Conservation (phyloP, 768 basidiomycete genomes). For the Mrakia gelida region DNA sequence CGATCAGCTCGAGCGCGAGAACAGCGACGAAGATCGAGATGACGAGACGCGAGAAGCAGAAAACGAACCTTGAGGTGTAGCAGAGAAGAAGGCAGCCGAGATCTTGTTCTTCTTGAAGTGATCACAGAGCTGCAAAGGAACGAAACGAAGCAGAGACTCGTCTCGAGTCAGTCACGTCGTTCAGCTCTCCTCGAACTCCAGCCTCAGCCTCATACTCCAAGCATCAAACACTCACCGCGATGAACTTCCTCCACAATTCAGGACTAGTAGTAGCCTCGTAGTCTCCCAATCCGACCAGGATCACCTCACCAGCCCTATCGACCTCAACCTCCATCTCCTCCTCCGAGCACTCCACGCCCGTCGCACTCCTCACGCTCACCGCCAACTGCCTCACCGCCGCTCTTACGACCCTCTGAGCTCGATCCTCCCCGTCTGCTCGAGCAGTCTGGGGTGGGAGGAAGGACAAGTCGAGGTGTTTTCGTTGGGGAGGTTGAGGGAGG, state of each 20-base stretch:
- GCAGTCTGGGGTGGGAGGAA: constrained; percentile 53
- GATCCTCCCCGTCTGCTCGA: constrained; percentile 19
- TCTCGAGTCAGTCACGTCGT: constrained; percentile 4
- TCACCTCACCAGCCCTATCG: constrained; percentile 79
- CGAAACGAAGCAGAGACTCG: constrained; percentile 49
- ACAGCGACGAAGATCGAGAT: neutral
- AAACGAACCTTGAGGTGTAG: constrained; percentile 78
- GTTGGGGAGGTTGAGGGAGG: neutral
- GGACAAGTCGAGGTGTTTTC: constrained; percentile 27
- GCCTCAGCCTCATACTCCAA: constrained; percentile 2
- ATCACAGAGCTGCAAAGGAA: constrained; percentile 72
- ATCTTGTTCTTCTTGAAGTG: constrained; percentile 80
- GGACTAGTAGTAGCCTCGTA: constrained; percentile 56
- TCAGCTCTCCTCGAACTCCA: neutral
- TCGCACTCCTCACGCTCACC: constrained; percentile 21
- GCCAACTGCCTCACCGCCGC: constrained; percentile 13
- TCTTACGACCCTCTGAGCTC: constrained; percentile 13
- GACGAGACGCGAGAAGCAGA: neutral
- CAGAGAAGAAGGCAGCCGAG: constrained; percentile 90
- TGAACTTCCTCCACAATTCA: constrained; percentile 32
- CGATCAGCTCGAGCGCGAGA: neutral
- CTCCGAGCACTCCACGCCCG: constrained; percentile 2
- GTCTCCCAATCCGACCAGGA: constrained; percentile 69
- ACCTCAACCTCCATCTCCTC: constrained; percentile 59
- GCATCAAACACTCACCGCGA: constrained; percentile 2